Evolutionary conservation across 805 yeast species (phyloP), one percentile per base, ranked within the genome.

Genomic region (Wickerhamomyces bisporus): DNA sequence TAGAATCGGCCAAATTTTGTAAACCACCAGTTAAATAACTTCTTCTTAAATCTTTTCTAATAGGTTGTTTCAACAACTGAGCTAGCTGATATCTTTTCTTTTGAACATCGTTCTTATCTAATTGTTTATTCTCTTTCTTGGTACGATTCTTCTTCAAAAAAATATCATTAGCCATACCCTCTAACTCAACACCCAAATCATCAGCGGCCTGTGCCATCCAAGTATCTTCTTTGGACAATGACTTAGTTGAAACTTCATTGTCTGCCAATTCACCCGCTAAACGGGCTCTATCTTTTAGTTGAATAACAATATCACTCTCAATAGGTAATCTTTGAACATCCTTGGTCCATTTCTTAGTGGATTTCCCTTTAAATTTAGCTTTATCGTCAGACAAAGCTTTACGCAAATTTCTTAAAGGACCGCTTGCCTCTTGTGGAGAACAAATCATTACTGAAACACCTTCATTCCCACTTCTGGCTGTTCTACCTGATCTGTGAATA

Each of bases 381-480:
- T 55, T 53, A 21, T 53, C 53, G 36, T 61, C 62, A 1, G 75
- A 66, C 36, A 81, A 70, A 13, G 77, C 56, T 40, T 70, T 77
- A 50, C 91, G 69, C 39, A 91, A 70, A 61, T 85, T 86, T 53
- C 77, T 72, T 44, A 89, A 68, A 0, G 98, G 89, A 0, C 96
- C 96, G 40, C 87, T 72, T 0, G 94, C 87, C 57, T 93, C 99
- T 43, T 85, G 88, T 13, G 97, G 96, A 5, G 95, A 85, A 53
- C 96, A 87, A 38, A 93, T 68, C 76, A 88, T 79, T 35, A 93
- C 81, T 3, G 96, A 83, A n/a, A 93, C 96, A 69, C 98, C 98
- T 57, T 86, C 91, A 26, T 61, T 60, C 1, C 91, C 93, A 2
- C 95, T 97, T 69, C 98, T 82, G 0, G 95, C 98, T n/a, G 98